These are phyloP conservation scores for Phytopythium boreale DNA, from an alignment of 352 stramenopile genomes.

Conservation along the genomic window DNA sequence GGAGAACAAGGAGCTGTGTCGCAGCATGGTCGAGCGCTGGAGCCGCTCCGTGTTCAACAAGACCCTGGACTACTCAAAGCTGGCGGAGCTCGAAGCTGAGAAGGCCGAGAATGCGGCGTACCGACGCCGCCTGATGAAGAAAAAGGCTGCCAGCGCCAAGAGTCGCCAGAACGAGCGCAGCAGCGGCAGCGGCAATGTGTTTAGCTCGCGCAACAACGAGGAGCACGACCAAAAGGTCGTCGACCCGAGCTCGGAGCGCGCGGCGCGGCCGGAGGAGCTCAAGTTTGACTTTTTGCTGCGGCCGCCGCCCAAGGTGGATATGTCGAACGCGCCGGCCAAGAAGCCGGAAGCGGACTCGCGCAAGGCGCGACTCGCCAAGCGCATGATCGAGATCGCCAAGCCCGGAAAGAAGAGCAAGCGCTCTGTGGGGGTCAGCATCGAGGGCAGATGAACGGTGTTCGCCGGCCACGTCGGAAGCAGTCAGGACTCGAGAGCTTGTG, in stretches of 20 bases:
- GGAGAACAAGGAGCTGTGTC: constrained; percentile 87
- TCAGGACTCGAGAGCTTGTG: not conserved
- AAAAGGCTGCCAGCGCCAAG: constrained; percentile 29
- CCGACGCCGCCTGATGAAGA: constrained; percentile 52
- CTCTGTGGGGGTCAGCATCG: constrained; percentile 72
- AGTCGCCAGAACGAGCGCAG: constrained; percentile 18
- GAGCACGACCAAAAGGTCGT: constrained; percentile 24
- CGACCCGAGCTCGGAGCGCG: constrained; percentile 51
- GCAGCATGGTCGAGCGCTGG: constrained; percentile 83
- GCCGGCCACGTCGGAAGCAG: not conserved
- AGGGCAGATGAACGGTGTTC: constrained; percentile 56
- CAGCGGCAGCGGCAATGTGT: constrained; percentile 50
- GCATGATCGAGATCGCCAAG: constrained; percentile 83
- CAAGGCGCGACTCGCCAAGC: constrained; percentile 81
- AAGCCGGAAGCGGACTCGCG: constrained; percentile 75
- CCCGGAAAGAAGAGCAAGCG: constrained; percentile 79
- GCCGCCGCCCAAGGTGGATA: constrained; percentile 79
- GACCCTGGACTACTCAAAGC: constrained; percentile 84
- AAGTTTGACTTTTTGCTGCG: constrained; percentile 82
- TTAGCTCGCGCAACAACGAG: constrained; percentile 30
- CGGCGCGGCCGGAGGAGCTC: constrained; percentile 66
- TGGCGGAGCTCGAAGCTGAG: constrained; percentile 81
- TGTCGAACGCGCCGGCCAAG: constrained; percentile 50
- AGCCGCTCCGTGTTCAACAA: constrained; percentile 89
- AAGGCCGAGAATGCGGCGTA: constrained; percentile 79